These are phyloP conservation scores for Yarrowia sp. DNA, from an alignment of 805 yeast species.

Conservation along the genomic window DNA sequence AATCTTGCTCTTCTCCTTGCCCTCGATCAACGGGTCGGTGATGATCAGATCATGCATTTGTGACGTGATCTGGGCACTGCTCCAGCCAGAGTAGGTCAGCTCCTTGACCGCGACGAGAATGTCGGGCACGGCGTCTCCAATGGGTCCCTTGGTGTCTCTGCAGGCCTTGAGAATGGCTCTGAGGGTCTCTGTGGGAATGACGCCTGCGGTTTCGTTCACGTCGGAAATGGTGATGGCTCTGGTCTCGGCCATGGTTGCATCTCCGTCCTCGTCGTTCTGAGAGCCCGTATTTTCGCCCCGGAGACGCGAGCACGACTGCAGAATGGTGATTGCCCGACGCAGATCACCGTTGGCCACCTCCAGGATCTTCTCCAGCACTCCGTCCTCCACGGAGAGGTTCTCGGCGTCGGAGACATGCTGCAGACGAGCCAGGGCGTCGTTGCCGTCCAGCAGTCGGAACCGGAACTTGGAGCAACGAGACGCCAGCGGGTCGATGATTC, in stretches of 20 bases:
- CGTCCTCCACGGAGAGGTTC: conserved; percentile 44
- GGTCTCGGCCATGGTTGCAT: conserved; percentile 39
- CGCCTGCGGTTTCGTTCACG: conserved; percentile 74
- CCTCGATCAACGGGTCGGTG: conserved; percentile 49
- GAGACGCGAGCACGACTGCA: conserved; percentile 78
- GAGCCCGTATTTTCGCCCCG: conserved; percentile 40
- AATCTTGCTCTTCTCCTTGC: conserved; percentile 60
- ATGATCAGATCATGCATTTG: conserved; percentile 71
- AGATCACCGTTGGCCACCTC: conserved; percentile 84
- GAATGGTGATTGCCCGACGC: conserved; percentile 84
- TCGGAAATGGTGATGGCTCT: conserved; percentile 45
- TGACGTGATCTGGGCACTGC: conserved; percentile 65
- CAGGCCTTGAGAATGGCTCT: conserved; percentile 43
- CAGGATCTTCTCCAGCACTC: conserved; percentile 63
- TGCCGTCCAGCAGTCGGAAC: conserved; percentile 72
- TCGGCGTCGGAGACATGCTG: conserved; percentile 57
- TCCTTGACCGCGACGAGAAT: not conserved
- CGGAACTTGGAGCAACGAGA: conserved; percentile 95
- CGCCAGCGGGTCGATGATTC: conserved; percentile 95
- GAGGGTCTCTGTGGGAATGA: conserved; percentile 55
- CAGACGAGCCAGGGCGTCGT: conserved; percentile 68
- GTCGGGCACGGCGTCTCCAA: conserved; percentile 29
- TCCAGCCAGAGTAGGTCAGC: conserved; percentile 68
- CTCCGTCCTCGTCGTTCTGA: conserved; percentile 36
- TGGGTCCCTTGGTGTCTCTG: conserved; percentile 30